Conservation (phyloP, 371 early-diverging fungal species). For the Haplosporangium sp. region DNA sequence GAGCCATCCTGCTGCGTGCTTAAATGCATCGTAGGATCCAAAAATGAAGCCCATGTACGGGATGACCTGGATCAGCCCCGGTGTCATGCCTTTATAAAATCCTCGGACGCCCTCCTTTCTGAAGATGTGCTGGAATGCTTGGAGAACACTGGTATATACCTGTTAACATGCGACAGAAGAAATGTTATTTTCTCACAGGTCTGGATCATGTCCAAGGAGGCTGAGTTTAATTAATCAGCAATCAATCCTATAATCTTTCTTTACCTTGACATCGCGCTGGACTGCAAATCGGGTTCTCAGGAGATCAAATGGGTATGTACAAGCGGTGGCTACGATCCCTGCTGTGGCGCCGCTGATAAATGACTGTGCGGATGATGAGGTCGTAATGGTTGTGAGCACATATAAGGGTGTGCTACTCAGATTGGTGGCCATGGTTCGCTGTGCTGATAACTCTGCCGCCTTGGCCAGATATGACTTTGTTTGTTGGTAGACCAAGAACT, state of each 20-base stretch:
- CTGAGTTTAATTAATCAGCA: no score
- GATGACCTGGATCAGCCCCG: constrained; percentile 87
- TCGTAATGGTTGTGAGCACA: constrained; percentile 1
- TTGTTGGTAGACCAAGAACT: constrained; percentile 81
- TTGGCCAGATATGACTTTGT: constrained; percentile 52
- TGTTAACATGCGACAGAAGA: constrained; percentile 13
- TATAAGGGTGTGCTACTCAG: not conserved
- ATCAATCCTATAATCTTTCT: not conserved
- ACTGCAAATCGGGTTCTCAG: constrained; percentile 91
- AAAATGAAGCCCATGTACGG: constrained; percentile 93
- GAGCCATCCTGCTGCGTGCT: constrained; percentile 56
- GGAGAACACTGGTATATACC: constrained; percentile 70
- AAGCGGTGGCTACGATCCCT: constrained; percentile 79
- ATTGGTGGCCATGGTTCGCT: not conserved
- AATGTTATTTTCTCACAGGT: no score
- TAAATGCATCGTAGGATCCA: constrained; percentile 73
- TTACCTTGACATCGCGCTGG: constrained; percentile 71
- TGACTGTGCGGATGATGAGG: constrained; percentile 56
- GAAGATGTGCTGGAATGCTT: constrained; percentile 72
- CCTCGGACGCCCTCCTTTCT: constrained; percentile 80
- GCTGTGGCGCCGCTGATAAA: constrained; percentile 78
- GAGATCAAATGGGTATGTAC: constrained; percentile 95
- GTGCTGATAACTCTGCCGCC: constrained; percentile 10
- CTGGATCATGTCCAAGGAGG: no score
- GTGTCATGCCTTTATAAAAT: constrained; percentile 87